Percentiles rank a stretch among this genome's conserved stretches.
These are phyloP conservation scores for Torulaspora indica DNA, from an alignment of 805 yeast species.

Conservation along the genomic window DNA sequence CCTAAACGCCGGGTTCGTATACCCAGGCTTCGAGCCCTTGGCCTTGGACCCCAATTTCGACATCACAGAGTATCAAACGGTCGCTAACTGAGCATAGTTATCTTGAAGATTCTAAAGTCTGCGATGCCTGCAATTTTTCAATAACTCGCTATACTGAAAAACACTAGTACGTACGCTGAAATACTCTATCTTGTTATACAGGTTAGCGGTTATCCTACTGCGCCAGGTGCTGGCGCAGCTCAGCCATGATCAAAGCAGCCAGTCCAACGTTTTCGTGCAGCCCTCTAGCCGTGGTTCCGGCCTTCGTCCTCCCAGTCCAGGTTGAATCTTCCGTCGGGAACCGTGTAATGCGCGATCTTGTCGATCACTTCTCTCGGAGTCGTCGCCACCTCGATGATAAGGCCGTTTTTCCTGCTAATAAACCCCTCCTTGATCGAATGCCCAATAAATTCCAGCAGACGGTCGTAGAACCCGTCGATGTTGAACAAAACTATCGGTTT, in stretches of 20 bases:
- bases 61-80: not conserved
- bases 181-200: not conserved
- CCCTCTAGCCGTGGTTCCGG: not conserved
- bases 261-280: not conserved
- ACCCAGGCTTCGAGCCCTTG: constrained; percentile 17
- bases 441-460: constrained; percentile 55
- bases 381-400: constrained; percentile 62
- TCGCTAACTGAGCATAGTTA: not conserved
- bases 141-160: constrained; percentile 1
- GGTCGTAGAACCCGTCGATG: constrained; percentile 75
- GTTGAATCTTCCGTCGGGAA: constrained; percentile 70
- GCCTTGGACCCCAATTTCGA: constrained; percentile 1
- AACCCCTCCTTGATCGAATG: constrained; percentile 62
- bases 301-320: constrained; percentile 56
- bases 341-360: constrained; percentile 53
- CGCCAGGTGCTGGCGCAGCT: not conserved
- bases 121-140: constrained; percentile 5
- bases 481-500: constrained; percentile 78
- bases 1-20: constrained; percentile 66
- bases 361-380: constrained; percentile 64
- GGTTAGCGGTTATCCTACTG: not conserved
- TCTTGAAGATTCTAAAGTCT: not conserved
- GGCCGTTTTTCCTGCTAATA: constrained; percentile 60
- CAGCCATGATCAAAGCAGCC: not conserved
- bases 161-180: not conserved